Conservation (phyloP, 176 grass and related monocot genomes). For the Lolium perenne region DNA sequence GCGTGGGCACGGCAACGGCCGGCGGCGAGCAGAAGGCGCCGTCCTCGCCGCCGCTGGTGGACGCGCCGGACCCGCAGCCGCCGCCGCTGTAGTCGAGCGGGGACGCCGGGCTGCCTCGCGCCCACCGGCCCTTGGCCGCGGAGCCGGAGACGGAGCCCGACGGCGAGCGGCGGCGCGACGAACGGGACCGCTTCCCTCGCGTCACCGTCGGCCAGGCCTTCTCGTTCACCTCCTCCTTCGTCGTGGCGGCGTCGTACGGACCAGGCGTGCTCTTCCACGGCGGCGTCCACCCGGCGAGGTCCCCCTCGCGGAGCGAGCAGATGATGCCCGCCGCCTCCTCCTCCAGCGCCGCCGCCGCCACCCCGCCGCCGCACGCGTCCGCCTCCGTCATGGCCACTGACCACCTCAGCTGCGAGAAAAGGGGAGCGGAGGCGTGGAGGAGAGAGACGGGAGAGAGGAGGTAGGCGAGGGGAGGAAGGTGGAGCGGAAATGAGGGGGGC, state of each 20-base stretch:
- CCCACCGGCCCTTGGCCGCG: not conserved
- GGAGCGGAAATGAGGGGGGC: constrained; percentile 45
- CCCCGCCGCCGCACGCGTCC: not conserved
- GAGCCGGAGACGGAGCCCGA: constrained; percentile 28
- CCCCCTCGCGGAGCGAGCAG: constrained; percentile 42
- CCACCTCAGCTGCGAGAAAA: not conserved
- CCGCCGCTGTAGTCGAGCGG: constrained; percentile 62
- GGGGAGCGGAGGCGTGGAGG: too few species aligned
- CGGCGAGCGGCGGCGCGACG: constrained; percentile 41
- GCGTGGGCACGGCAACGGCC: not conserved
- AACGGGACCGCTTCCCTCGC: constrained; percentile 46
- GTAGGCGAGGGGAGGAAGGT: constrained; percentile 31
- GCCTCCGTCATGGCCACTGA: constrained; percentile 25
- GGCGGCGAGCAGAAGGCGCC: constrained; percentile 44
- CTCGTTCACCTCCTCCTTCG: not conserved
- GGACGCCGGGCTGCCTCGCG: constrained; percentile 56
- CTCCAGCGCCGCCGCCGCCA: not conserved
- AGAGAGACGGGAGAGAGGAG: not conserved
- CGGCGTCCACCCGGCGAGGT: constrained; percentile 55
- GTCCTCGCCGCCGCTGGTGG: constrained; percentile 70
- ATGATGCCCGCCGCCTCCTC: constrained; percentile 48
- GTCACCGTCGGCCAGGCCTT: constrained; percentile 38
- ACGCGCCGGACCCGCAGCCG: constrained; percentile 39
- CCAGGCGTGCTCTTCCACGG: not conserved
- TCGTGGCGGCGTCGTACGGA: not conserved